Evolutionary conservation across 495 filamentous ascomycete genomes (phyloP).

Genomic region (Lepraria neglecta): DNA sequence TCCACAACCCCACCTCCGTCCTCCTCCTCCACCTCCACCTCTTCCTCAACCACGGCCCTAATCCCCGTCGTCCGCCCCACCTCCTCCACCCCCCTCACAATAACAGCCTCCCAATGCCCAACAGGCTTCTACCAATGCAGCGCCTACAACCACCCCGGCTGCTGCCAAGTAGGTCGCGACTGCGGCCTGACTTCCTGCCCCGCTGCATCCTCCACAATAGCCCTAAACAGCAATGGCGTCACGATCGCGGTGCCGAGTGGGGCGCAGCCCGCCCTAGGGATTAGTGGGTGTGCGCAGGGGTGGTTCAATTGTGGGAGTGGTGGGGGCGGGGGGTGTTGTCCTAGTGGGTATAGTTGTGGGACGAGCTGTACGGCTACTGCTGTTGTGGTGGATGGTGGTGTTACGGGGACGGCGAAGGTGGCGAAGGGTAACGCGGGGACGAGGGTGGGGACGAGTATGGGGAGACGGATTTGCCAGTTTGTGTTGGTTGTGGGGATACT

Average conservation of each 20-base stretch:
- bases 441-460: conserved; percentile 7
- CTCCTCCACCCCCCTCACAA: conserved; percentile 30
- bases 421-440: conserved; percentile 45
- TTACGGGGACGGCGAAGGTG: conserved; percentile 46
- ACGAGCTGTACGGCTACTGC: conserved; percentile 58
- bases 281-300: conserved; percentile 57
- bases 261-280: conserved; percentile 28
- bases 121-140: conserved; percentile 70
- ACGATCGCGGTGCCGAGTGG: conserved; percentile 43
- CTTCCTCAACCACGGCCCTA: conserved; percentile 38
- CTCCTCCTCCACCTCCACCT: conserved; percentile 33
- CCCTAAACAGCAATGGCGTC: conserved; percentile 53
- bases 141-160: conserved; percentile 61
- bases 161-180: conserved; percentile 75
- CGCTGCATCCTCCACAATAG: conserved; percentile 49
- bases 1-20: conserved; percentile 34
- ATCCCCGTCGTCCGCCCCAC: conserved; percentile 34
- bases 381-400: conserved; percentile 30
- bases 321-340: conserved; percentile 71
- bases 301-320: conserved; percentile 70
- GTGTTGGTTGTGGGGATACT: conserved; percentile 7
- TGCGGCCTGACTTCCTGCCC: conserved; percentile 72
- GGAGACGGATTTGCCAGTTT: neutral
- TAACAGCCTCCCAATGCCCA: conserved; percentile 52
- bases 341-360: conserved; percentile 66